Evolutionary conservation across 768 basidiomycete species (phyloP), one percentile per base, ranked within the genome.

Genomic region (Wakefieldia striispora): DNA sequence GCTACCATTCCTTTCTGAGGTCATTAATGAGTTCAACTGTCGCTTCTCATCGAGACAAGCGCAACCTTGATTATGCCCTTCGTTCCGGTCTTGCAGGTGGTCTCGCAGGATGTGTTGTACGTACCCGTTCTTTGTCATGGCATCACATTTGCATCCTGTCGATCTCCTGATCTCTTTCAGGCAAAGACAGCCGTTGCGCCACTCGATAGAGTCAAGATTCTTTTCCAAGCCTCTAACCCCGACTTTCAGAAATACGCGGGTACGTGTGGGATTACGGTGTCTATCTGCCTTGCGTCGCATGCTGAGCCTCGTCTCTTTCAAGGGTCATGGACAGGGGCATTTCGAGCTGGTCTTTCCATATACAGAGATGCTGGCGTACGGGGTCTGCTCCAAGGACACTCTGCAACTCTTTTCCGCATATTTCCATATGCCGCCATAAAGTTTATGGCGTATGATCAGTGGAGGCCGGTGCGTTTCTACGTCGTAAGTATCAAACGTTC

Each of bases 361-460:
- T 86, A 84, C 60, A 65, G 57, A 46, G 76, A 82, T 26, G 70
- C 67, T 41, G 97, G 97, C 3, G 50, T 84, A 12, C 76, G 86
- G 45, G 95, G 94, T 0, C 75, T 98, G 34, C 84, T 95, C 51
- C 95, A 97, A 75, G 97, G 97, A 7, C 97, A 99, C 68, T 94
- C 94, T 13, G 90, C 92, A 29, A 99, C 97, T 3, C 77, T 99
- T 43, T 70, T 97, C 40, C 84, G 97, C 49, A 87, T 97, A 60
- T 95, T 97, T 67, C 97, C 97, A 8, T 97, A 98, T 63, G 97
- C 97, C 24, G 91, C 86, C 51, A 89, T 98, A 70, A 97, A 95
- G 69, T 99, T 93, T 64, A 93, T 97, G 86, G 82, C 89, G 4
- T 99, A 97, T 65, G 95, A 97, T 68, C 83, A 90, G 65, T 73